Evolutionary conservation across 371 early-diverging fungal genomes (phyloP).

Genomic region (Circinella umbellata): DNA sequence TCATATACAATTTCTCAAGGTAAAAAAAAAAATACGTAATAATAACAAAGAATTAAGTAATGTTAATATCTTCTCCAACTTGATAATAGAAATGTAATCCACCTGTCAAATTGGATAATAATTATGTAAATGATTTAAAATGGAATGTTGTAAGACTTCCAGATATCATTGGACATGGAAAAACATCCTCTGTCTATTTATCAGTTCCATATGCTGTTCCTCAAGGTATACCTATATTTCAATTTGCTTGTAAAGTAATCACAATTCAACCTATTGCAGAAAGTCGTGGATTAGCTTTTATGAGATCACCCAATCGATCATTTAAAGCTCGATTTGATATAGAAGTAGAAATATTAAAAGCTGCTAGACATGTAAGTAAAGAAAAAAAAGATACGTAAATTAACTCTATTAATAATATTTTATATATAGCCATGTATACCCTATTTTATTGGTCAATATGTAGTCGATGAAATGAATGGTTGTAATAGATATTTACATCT

Average conservation of each 20-base stretch:
- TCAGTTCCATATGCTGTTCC: background rate
- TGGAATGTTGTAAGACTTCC: background rate
- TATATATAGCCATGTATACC: background rate
- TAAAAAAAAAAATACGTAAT: no score
- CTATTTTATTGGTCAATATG: background rate
- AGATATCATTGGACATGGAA: background rate
- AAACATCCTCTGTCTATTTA: background rate
- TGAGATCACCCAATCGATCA: no score
- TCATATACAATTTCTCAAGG: no score
- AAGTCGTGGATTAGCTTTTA: no score
- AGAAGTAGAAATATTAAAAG: slow-evolving; percentile 9
- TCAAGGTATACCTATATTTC: background rate
- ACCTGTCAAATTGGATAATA: no score
- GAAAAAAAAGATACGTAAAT: background rate
- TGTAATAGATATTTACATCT: background rate
- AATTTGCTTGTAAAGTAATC: slow-evolving; percentile 13
- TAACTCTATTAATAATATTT: background rate
- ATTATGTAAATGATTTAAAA: background rate
- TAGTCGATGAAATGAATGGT: background rate
- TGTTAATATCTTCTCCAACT: no score
- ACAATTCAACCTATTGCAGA: background rate
- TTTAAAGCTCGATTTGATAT: background rate
- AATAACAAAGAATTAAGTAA: no score
- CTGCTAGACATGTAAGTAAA: slow-evolving; percentile 12
- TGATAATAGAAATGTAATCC: no score